Base-by-base conservation (phyloP, 768 basidiomycete species). In the Rhodosporidiobolus odoratus region DNA sequence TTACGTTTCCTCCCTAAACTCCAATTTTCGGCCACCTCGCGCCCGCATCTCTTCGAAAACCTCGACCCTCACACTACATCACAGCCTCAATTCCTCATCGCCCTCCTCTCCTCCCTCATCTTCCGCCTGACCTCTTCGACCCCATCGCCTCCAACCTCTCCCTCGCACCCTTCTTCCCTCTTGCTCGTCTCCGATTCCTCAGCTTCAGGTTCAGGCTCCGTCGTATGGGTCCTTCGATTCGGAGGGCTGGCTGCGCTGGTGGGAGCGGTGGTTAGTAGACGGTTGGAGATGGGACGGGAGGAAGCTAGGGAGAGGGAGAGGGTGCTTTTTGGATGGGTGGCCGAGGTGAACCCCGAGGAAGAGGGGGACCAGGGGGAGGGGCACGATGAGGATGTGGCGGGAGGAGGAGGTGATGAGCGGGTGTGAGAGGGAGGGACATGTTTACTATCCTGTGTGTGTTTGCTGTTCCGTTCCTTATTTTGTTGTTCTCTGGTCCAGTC, bases 111-210 rank as follows among this genome's bases (percentile, higher is more conserved):
- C 27, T 50, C 62, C 2, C 48, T 50, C 30, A 63, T 63, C 62
- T 63, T 63, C 40, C 7, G 23, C 23, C 57, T 38, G 81, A 82
- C 66, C 79, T 81, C 62, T 68, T 81, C 54, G 79, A 79, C 66
- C 80, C 81, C n/a, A 67, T 81, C 79, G 78, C 7, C 32, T 79
- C 59, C 80, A 81, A 56, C 81, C 81, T 77, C 79, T 79, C n/a
- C 71, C 45, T 62, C 63, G 23, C 25, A 15, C 57, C 2, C 57
- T 8, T 58, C 25, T 12, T 40, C 13, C 37, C 12, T 16, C 62
- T 0, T 41, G 27, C 52, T 48, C 38, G 13, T n/a, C 7, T 15
- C 38, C 8, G 8, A 23, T 25, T 25, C 4, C 57, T 23, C 23
- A 10, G 4, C 25, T 6, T 12, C 38, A 23, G 12, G 7, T 3